phyloP scores from a whole-genome alignment of 2,329 filamentous ascomycete species.

The Akanthomyces uredinophilus region DNA sequence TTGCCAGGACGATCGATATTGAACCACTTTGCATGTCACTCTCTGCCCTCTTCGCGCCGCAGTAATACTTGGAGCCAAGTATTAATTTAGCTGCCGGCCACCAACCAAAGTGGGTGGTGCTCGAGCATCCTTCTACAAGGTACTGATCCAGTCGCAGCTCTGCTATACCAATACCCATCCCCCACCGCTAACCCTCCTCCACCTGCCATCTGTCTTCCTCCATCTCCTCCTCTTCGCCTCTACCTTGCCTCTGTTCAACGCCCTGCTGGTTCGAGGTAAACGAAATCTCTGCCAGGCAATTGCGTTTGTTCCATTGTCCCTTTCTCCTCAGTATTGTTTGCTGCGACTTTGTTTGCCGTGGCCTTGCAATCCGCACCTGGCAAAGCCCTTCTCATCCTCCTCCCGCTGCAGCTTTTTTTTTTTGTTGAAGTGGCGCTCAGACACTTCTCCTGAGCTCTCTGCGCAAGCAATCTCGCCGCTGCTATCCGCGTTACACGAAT shows the following conservation, averaged over 20 bases:
- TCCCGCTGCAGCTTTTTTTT: constrained; percentile 3
- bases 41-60: not conserved
- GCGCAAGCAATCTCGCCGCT: not conserved
- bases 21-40: constrained; percentile 1
- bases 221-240: not conserved
- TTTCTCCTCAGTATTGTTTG: not conserved
- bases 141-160: not conserved
- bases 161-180: not conserved
- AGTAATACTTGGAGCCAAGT: not conserved
- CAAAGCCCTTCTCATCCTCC: not conserved
- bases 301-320: not conserved
- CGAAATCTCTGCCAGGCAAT: not conserved
- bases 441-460: constrained; percentile 13
- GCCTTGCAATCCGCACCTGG: not conserved
- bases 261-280: not conserved
- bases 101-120: not conserved
- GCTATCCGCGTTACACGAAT: not conserved
- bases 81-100: not conserved
- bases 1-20: too few relatives aligned
- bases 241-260: not conserved
- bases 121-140: not conserved
- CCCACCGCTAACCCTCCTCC: not conserved
- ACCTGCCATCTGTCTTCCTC: not conserved
- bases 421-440: constrained; percentile 6
- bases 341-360: not conserved